Evolutionary conservation across 495 filamentous ascomycete genomes (phyloP).

Genomic region (Cladorrhinum samala): DNA sequence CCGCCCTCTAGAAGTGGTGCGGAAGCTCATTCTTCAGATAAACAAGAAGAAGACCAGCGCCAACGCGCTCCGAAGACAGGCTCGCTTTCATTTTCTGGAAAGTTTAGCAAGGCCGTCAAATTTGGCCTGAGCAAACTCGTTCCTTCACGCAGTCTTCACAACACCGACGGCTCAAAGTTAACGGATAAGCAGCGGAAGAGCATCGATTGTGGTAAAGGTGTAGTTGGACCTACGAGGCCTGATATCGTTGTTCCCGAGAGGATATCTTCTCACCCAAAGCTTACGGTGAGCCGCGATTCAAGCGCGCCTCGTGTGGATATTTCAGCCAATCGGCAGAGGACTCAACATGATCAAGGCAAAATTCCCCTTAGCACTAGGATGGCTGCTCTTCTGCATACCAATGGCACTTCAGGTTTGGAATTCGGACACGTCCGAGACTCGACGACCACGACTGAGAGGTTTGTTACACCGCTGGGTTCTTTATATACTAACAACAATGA

Average conservation of each 20-base stretch:
- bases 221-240: neutral
- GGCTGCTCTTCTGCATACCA: constrained; percentile 13
- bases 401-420: constrained; percentile 7
- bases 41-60: neutral
- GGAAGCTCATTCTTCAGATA: neutral
- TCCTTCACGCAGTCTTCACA: constrained; percentile 10
- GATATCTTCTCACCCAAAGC: constrained; percentile 12
- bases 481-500: constrained; percentile 11
- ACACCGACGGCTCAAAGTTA: constrained; percentile 2
- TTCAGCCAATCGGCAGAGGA: neutral
- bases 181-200: constrained; percentile 1
- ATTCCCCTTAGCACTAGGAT: constrained; percentile 13
- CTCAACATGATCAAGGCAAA: neutral
- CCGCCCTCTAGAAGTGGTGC: neutral
- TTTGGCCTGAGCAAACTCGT: constrained; percentile 28
- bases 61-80: neutral
- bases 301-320: neutral
- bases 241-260: neutral
- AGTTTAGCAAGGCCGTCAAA: constrained; percentile 29
- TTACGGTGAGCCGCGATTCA: constrained; percentile 4
- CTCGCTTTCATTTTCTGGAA: constrained; percentile 20
- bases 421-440: constrained; percentile 11
- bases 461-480: constrained; percentile 18
- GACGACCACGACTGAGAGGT: constrained; percentile 14
- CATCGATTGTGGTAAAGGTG: neutral